Evolutionary conservation across 2,329 filamentous ascomycete species (phyloP).

Genomic region (Sporothrix pallida): DNA sequence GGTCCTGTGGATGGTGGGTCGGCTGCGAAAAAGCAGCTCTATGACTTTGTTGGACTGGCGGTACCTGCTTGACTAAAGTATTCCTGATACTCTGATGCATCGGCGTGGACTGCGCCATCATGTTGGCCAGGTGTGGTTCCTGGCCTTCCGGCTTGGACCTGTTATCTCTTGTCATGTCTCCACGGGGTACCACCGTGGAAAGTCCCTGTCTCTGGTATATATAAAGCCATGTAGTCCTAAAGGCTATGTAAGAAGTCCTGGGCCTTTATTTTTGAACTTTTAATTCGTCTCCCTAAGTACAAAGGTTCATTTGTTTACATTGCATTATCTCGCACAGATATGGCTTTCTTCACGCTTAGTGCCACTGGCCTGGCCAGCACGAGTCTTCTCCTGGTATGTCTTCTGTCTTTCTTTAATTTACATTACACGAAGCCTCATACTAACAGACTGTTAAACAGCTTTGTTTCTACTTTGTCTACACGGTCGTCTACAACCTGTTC

Average conservation of each 20-base stretch:
- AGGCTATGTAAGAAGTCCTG: no score
- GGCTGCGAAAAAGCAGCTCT: no score
- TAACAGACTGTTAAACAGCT: background rate
- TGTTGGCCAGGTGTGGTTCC: background rate
- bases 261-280: no score
- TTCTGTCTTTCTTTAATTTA: background rate
- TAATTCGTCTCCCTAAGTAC: no score
- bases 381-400: background rate
- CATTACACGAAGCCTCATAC: background rate
- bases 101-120: background rate
- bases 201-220: no score
- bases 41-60: no score
- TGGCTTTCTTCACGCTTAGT: background rate
- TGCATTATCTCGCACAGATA: background rate
- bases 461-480: background rate
- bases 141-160: background rate
- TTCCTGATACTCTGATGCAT: background rate
- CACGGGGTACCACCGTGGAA: no score
- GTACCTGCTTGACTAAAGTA: background rate
- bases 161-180: no score
- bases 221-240: no score
- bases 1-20: background rate
- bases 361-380: constrained; percentile 1
- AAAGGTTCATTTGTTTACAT: background rate
- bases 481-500: constrained; percentile 12